Evolutionary conservation across 2,329 filamentous ascomycete species (phyloP).

Genomic region (Sclerotinia borealis): DNA sequence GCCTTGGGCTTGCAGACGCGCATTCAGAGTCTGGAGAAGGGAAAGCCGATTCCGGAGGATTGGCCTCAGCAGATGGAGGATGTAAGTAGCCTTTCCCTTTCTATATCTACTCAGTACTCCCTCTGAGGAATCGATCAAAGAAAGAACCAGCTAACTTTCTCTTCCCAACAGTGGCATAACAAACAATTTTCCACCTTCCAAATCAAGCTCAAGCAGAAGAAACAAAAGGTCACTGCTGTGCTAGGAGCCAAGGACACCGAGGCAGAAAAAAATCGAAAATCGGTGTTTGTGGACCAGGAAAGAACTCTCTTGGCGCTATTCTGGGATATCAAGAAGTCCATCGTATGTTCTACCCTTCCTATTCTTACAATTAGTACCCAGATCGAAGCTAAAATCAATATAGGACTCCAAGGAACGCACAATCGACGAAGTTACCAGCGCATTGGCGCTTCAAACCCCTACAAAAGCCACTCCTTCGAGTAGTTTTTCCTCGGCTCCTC

Average conservation of each 20-base stretch:
- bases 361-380: not conserved
- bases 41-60: not conserved
- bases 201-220: not conserved
- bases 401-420: not conserved
- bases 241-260: not conserved
- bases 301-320: not conserved
- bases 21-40: not conserved
- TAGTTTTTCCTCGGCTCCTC: not conserved
- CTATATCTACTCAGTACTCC: not conserved
- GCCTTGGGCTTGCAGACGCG: not conserved
- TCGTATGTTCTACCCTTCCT: not conserved
- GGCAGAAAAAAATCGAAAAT: not conserved
- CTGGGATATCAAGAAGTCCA: not conserved
- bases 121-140: accelerated
- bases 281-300: not conserved
- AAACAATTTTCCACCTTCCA: not conserved
- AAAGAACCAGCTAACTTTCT: not conserved
- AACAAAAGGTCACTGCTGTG: not conserved
- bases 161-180: not conserved
- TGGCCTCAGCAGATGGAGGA: not conserved
- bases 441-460: not conserved
- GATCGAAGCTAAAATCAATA: not conserved
- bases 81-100: not conserved
- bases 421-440: not conserved
- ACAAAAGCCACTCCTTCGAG: not conserved